Base-by-base conservation (phyloP, 2,329 filamentous ascomycete genomes). In the Aureobasidium sp. region DNA sequence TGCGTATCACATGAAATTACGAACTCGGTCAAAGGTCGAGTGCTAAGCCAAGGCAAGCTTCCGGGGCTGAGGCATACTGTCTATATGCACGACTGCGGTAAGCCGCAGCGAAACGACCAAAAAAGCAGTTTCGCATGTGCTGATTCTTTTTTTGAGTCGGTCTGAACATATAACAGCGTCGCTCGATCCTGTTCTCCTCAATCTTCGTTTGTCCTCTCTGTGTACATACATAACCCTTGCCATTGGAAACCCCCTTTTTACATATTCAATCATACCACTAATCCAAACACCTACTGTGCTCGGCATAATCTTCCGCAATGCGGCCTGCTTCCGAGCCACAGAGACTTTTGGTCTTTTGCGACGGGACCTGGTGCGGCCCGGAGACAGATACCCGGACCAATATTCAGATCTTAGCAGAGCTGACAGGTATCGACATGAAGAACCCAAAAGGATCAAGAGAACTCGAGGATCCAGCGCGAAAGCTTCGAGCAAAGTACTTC, bases 401-500 rank as follows among this genome's bases (percentile, higher is more conserved):
- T 58, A 73, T 74, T 37, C 67, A 65, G 20, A 67, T 70, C 27
- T 65, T 74, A 7, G 71, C 72, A 52, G 64, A 70, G 44, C 69
- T 71, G 68, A 67, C 73, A 15, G 72, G 72, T 44, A 63, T 67
- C 12, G 65, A 72, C 15, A 59, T 61, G 7, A 41, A 42, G 0
- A 53, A 65, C 1, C 57, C 68, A 5, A 68, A 68, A 14, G 64
- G 52, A 12, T 66, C 73, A 1, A 67, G 72, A 56, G 60, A 62
- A 6, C 71, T 74, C 27, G 29, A 36, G 5, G 62, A 66, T 42
- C 39, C 6, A 11, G 3, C 58, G 4, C 36, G 59, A 8, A 64
- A 70, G 41, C 64, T 74, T n/a, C 65, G 68, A 11, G 73, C 72
- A 12, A 70, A 71, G 17, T 74, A 75, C 62, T 72, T 74, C 62